Conservation (phyloP, 768 basidiomycete genomes). For the Clitopilus hobsonii region DNA sequence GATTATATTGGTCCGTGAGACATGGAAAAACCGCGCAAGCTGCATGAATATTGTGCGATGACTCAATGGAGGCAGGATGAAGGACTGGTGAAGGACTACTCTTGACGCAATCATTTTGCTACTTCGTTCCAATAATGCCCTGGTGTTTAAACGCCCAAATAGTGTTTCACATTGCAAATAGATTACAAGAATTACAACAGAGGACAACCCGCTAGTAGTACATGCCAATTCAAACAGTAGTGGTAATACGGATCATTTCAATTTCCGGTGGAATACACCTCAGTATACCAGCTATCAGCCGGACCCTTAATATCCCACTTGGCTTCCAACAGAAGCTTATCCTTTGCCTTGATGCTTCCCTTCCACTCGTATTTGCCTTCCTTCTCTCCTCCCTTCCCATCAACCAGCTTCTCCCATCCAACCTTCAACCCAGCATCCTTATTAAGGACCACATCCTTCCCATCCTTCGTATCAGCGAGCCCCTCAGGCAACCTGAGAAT, state of each 20-base stretch:
- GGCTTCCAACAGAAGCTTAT: conserved; percentile 37
- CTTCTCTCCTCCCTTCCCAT: conserved; percentile 46
- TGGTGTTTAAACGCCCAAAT: too few species aligned
- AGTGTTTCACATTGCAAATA: too few species aligned
- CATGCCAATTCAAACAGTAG: too few species aligned
- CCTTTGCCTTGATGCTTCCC: conserved; percentile 36
- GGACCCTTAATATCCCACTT: conserved; percentile 52
- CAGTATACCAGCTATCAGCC: conserved; percentile 22
- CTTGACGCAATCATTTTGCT: too few species aligned
- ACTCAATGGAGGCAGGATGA: too few species aligned
- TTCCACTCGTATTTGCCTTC: conserved; percentile 57
- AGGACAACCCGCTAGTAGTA: too few species aligned
- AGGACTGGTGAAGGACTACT: too few species aligned
- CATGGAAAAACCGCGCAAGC: too few species aligned
- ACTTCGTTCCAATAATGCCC: too few species aligned
- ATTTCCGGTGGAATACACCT: conserved; percentile 7
- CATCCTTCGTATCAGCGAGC: conserved; percentile 40
- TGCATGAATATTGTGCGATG: too few species aligned
- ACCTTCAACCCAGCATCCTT: conserved; percentile 25
- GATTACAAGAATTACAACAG: background rate
- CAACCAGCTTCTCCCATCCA: conserved; percentile 28
- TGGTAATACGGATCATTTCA: too few species aligned
- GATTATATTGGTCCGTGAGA: too few species aligned
- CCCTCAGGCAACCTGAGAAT: conserved; percentile 41
- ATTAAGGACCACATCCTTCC: conserved; percentile 25